Percentiles rank a stretch among this genome's conserved stretches.
Conservation (phyloP, 2,329 filamentous ascomycete species). For the Akanthomyces dipterigenus region DNA sequence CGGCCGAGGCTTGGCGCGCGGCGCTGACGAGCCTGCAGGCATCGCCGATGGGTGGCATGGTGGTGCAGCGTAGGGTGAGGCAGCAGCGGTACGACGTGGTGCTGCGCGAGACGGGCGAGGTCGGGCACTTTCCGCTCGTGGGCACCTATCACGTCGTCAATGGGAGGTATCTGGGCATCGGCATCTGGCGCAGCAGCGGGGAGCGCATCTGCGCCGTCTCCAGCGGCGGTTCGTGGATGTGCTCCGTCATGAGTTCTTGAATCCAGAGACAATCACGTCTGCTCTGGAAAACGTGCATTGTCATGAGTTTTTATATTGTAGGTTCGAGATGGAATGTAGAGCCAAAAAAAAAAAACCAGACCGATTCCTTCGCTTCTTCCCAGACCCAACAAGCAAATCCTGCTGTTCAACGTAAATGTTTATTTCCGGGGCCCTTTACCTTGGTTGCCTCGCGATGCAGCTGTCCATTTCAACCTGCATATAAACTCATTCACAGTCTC, state of each 20-base stretch:
- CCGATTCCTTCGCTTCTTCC: too few relatives aligned
- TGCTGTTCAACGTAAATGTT: too few relatives aligned
- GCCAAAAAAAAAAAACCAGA: too few relatives aligned
- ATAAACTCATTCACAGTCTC: too few relatives aligned
- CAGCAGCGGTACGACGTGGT: slow-evolving; percentile 27
- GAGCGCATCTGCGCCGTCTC: slow-evolving; percentile 26
- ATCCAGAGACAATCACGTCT: background rate
- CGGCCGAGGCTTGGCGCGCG: background rate
- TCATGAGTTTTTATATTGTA: background rate
- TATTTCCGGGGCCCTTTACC: too few relatives aligned
- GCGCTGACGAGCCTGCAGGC: slow-evolving; percentile 17
- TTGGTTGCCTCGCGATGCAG: too few relatives aligned
- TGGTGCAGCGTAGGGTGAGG: slow-evolving; percentile 25
- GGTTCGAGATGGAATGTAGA: background rate
- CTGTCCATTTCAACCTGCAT: too few relatives aligned
- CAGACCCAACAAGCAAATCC: too few relatives aligned
- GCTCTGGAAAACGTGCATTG: background rate
- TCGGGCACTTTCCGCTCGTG: slow-evolving; percentile 23
- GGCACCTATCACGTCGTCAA: slow-evolving; percentile 27
- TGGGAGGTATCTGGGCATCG: slow-evolving; percentile 24
- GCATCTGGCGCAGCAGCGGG: slow-evolving; percentile 25
- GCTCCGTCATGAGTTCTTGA: slow-evolving; percentile 21
- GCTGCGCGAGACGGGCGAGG: slow-evolving; percentile 20
- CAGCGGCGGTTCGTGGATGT: slow-evolving; percentile 28
- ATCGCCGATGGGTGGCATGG: slow-evolving; percentile 14